Evolutionary conservation across 768 basidiomycete genomes (phyloP).

Genomic region (Boletus speciosus): DNA sequence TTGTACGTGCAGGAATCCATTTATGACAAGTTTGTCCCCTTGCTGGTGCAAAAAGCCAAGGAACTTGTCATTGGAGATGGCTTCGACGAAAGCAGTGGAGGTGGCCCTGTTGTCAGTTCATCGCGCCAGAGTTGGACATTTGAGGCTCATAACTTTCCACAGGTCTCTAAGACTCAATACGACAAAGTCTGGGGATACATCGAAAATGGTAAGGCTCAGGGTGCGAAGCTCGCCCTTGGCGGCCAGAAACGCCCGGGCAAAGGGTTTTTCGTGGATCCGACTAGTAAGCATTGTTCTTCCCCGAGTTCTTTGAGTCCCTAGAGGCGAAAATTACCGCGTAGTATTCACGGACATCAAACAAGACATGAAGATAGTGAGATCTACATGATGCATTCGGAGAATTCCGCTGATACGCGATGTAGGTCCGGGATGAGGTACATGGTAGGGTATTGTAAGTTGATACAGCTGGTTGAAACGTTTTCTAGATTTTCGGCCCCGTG

Average conservation of each 20-base stretch:
- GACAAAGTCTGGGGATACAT: conserved; percentile 88
- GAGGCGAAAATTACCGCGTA: conserved; percentile 26
- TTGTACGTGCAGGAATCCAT: conserved; percentile 84
- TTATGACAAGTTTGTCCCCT: conserved; percentile 77
- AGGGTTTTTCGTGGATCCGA: conserved; percentile 89
- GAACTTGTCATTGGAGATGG: conserved; percentile 76
- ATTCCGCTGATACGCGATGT: conserved; percentile 21
- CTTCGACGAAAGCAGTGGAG: conserved; percentile 67
- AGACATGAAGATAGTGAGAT: conserved; percentile 81
- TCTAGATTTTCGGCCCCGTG: conserved; percentile 92
- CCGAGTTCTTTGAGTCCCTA: conserved; percentile 2
- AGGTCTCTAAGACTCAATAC: conserved; percentile 83
- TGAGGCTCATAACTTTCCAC: conserved; percentile 7
- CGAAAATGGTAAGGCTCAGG: conserved; percentile 77
- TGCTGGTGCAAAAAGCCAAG: conserved; percentile 65
- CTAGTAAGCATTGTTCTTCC: conserved; percentile 50
- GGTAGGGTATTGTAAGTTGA: conserved; percentile 3
- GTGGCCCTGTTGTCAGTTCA: conserved; percentile 75
- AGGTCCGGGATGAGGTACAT: conserved; percentile 33
- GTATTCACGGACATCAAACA: conserved; percentile 80
- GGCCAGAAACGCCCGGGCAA: conserved; percentile 72
- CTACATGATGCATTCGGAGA: not conserved
- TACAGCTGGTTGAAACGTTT: conserved; percentile 9
- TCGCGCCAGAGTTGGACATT: conserved; percentile 1
- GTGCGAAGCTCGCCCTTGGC: conserved; percentile 76